A percentile compares a stretch with the other conserved stretches of the same genome.
These are phyloP conservation scores for Zanthoxylum bungeanum DNA, from an alignment of 345 rosid species.

Conservation along the genomic window DNA sequence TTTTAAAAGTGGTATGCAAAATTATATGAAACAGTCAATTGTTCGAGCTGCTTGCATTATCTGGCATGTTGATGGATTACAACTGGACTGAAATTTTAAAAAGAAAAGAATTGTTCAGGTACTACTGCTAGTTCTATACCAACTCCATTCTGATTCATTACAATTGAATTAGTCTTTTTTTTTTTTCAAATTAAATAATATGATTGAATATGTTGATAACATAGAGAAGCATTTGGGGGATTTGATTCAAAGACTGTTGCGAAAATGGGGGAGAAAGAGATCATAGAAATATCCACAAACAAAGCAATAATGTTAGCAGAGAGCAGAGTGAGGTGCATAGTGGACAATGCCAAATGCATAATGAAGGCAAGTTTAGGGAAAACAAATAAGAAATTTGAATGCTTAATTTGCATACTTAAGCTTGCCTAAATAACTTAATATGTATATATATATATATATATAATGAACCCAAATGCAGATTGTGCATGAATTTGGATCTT, in stretches of 20 bases:
- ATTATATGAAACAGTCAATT: conserved; percentile 68
- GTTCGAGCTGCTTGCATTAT: conserved; percentile 86
- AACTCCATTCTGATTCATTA: neutral
- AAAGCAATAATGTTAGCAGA: conserved; percentile 77
- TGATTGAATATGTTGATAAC: neutral
- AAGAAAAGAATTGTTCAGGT: conserved; percentile 73
- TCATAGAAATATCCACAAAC: conserved; percentile 62
- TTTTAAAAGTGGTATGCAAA: too few relatives aligned
- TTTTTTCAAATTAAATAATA: too few relatives aligned
- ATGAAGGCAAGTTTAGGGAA: conserved; percentile 65
- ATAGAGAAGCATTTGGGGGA: conserved; percentile 74
- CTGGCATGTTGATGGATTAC: conserved; percentile 95
- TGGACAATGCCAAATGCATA: conserved; percentile 89
- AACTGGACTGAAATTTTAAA: conserved; percentile 96
- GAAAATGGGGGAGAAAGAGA: conserved; percentile 80
- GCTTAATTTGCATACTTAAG: neutral
- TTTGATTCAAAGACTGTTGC: conserved; percentile 78
- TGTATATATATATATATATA: too few relatives aligned
- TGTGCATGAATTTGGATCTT: conserved; percentile 73
- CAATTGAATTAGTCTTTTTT: neutral
- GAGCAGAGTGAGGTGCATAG: conserved; percentile 78
- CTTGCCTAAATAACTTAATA: neutral
- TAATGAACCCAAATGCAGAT: conserved; percentile 52
- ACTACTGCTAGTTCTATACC: neutral
- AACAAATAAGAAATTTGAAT: too few relatives aligned